Evolutionary conservation across 2,329 filamentous ascomycete genomes (phyloP), one percentile per base, ranked within the genome.

Genomic region (Stylonectria norvegica): DNA sequence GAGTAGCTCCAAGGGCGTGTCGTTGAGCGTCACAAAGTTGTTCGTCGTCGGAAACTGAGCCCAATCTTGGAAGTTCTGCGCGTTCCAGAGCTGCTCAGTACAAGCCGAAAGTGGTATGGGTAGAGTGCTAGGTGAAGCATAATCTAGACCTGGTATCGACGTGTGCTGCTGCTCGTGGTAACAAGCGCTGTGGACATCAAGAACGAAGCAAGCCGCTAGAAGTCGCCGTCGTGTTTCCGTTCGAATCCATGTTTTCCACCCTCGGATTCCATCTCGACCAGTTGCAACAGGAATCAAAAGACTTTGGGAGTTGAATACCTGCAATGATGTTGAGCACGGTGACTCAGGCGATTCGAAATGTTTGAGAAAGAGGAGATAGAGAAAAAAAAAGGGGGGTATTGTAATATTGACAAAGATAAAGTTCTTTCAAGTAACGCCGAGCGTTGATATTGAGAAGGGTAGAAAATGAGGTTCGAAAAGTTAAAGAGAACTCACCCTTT

Each of bases 101-200:
- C 61, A 57, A 27, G 62, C 63, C n/a, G 67, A 67, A 35, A 79
- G 57, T n/a, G 74, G 69, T 20, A 78, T 70, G 4, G 62, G 53
- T 14, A 71, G 56, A 46, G 60, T 58, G 42, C 60, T 48, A 33
- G 62, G 52, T 40, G 57, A 54, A 22, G 56, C 54, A 33, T 63
- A 60, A 45, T 71, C 61, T 49, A 71, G 60, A 30, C 63, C 64
- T 20, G 60, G 55, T 9, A 56, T 38, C 2, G 42, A 30, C 18
- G 61, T 59, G 25, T 63, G 60, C 14, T 63, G 65, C 47, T 75
- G 73, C 57, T 81, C 72, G 37, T 75, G 68, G 50, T 76, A 80
- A 46, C 72, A 64, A 46, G 74, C 70, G 53, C 74, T 69, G 45
- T 80, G 77, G 5, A 72, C 65, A 54, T 81, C 78, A 40, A 78